Conservation (phyloP, 306 rosid genomes). For the Phaseolus lunatus region DNA sequence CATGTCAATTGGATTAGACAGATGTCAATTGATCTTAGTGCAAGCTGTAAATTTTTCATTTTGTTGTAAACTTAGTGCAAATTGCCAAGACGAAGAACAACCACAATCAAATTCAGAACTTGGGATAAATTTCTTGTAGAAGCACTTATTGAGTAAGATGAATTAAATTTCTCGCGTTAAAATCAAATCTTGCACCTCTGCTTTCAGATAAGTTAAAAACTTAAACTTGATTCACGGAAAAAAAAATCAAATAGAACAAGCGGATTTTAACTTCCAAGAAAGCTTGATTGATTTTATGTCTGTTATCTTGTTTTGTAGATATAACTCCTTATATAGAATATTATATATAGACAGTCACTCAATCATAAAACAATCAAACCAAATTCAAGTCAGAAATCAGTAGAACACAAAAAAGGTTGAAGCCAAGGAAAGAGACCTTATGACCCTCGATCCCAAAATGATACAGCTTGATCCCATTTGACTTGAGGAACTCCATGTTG, state of each 20-base stretch:
- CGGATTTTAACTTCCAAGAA: background rate
- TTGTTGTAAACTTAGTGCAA: constrained; percentile 7
- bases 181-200: background rate
- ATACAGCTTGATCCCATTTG: constrained; percentile 81
- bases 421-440: constrained; percentile 61
- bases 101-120: constrained; percentile 4
- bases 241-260: background rate
- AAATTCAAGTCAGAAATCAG: constrained; percentile 1
- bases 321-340: background rate
- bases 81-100: constrained; percentile 8
- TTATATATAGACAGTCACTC: background rate
- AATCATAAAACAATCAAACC: constrained; percentile 28
- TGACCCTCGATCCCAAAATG: constrained; percentile 96
- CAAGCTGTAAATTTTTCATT: constrained; percentile 16
- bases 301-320: background rate
- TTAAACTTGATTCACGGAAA: background rate
- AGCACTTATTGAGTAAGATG: background rate
- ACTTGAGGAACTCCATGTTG: constrained; percentile 86
- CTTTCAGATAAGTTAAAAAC: background rate
- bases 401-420: background rate
- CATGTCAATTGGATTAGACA: constrained; percentile 34
- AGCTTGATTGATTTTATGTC: background rate
- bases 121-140: background rate
- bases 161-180: background rate
- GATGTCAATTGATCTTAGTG: constrained; percentile 36